Percentiles rank a stretch among this genome's conserved stretches.
Conservation (phyloP, 306 rosid species). For the Boehmeria nivea region DNA sequence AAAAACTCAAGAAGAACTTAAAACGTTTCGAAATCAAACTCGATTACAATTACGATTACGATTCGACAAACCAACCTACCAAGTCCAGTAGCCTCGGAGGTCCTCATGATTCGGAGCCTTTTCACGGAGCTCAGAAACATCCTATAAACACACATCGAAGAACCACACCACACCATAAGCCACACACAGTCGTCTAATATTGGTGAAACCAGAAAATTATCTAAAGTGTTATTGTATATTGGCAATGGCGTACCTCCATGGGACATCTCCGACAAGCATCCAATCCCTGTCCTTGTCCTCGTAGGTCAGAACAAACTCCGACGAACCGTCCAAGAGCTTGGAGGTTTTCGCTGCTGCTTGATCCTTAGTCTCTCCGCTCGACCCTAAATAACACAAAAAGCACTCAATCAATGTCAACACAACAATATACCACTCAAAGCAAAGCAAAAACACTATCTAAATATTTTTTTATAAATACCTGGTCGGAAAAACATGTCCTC, state of each 20-base stretch:
- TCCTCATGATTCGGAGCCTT: constrained; percentile 71
- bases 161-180: background rate
- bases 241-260: constrained; percentile 48
- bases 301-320: constrained; percentile 69
- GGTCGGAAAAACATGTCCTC: constrained; percentile 59
- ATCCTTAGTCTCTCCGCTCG: constrained; percentile 32
- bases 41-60: background rate
- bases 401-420: background rate
- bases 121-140: constrained; percentile 65
- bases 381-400: background rate
- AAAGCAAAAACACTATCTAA: constrained; percentile 28
- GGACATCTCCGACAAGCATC: constrained; percentile 81
- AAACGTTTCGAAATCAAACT: no score
- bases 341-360: constrained; percentile 30
- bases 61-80: constrained; percentile 26
- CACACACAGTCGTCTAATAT: no score
- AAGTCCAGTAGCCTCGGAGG: constrained; percentile 66
- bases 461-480: constrained; percentile 1
- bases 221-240: no score
- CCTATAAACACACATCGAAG: constrained; percentile 25
- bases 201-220: no score
- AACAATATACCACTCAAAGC: no score
- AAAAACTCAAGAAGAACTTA: no score
- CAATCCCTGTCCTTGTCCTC: constrained; percentile 73
- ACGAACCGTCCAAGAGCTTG: constrained; percentile 58